A percentile compares a stretch with the other conserved stretches of the same genome.
Conservation (phyloP, 2,329 filamentous ascomycete species). For the Cladosporium colombiae region DNA sequence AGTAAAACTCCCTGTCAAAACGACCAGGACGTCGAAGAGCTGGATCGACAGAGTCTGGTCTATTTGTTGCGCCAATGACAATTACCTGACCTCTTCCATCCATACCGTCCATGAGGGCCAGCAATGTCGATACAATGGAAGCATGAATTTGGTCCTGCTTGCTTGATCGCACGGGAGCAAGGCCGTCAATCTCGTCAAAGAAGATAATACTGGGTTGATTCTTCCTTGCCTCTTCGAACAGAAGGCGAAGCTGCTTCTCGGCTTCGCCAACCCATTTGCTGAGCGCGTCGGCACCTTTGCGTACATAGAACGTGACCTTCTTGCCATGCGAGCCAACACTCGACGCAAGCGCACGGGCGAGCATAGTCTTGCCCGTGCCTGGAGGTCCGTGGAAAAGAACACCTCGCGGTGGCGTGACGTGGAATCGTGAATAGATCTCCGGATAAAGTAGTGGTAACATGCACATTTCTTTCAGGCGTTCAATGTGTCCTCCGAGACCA, state of each 20-base stretch:
- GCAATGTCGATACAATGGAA: conserved; percentile 91
- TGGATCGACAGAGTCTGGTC: conserved; percentile 93
- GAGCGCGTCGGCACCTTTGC: conserved; percentile 93
- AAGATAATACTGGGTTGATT: conserved; percentile 99
- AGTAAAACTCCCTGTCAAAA: conserved; percentile 98
- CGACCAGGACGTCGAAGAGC: conserved; percentile 90
- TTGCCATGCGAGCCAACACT: conserved; percentile 79
- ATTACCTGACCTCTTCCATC: conserved; percentile 97
- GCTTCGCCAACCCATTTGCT: conserved; percentile 99
- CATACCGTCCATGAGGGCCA: conserved; percentile 97
- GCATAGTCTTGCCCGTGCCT: conserved; percentile 95
- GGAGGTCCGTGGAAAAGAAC: conserved; percentile 96
- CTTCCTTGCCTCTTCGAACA: conserved; percentile 94
- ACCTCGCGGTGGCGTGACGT: conserved; percentile 90
- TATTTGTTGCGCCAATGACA: conserved; percentile 97
- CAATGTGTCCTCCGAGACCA: conserved; percentile 88
- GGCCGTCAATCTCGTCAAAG: conserved; percentile 97
- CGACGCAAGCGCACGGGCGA: conserved; percentile 88
- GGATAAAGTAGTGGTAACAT: conserved; percentile 91
- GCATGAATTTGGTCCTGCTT: conserved; percentile 99
- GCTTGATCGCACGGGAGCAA: conserved; percentile 92
- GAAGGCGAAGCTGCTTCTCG: conserved; percentile 85
- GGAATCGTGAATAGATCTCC: conserved; percentile 86
- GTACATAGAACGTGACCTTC: conserved; percentile 99
- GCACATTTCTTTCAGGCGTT: conserved; percentile 98